These are phyloP conservation scores for Aureoboletus auriporus DNA, from an alignment of 768 basidiomycete genomes.

Conservation along the genomic window DNA sequence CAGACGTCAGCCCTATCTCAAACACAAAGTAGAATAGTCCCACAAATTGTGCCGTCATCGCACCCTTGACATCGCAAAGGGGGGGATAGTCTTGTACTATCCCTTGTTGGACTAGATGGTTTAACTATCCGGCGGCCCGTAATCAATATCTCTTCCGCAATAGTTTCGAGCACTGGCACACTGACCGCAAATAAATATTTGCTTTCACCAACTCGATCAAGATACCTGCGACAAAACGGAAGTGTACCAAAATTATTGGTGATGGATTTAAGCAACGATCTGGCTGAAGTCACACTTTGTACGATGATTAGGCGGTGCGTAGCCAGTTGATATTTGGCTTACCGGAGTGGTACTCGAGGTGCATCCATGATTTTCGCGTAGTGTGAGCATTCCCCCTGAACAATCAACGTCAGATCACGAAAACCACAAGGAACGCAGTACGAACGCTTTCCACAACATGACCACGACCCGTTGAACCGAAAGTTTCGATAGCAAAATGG, in stretches of 20 bases:
- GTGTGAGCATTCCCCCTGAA: conserved; percentile 88
- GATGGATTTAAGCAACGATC: conserved; percentile 81
- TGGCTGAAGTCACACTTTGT: conserved; percentile 79
- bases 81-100: conserved; percentile 94
- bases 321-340: conserved; percentile 18
- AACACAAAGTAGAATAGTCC: conserved; percentile 17
- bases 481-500: conserved; percentile 98
- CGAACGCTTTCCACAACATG: conserved; percentile 75
- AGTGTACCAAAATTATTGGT: conserved; percentile 91
- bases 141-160: background rate
- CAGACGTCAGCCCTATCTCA: conserved; percentile 3
- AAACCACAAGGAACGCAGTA: conserved; percentile 12
- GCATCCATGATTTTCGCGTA: conserved; percentile 76
- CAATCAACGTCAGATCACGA: background rate
- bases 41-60: conserved; percentile 95
- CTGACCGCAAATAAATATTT: conserved; percentile 87
- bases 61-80: conserved; percentile 74
- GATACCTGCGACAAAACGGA: conserved; percentile 92
- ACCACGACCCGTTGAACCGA: conserved; percentile 94
- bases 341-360: conserved; percentile 74
- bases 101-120: conserved; percentile 82
- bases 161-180: conserved; percentile 3
- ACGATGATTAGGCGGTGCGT: background rate
- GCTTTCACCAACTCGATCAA: conserved; percentile 89
- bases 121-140: conserved; percentile 50